A percentile compares a stretch with the other conserved stretches of the same genome.
Conservation (phyloP, 768 basidiomycete species). For the Amanita subjunquillea region DNA sequence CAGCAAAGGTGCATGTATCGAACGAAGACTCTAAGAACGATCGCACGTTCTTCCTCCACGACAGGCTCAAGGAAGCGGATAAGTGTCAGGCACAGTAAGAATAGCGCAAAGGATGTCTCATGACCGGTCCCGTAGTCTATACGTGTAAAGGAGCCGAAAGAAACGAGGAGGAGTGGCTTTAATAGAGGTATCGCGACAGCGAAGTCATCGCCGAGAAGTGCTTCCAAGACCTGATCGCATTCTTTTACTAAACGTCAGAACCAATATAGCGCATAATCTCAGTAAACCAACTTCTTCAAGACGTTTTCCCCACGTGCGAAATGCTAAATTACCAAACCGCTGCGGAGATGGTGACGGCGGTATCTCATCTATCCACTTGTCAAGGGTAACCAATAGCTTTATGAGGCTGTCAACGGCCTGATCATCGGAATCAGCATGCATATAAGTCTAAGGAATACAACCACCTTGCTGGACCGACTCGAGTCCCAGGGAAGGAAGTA, state of each 20-base stretch:
- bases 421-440: background rate
- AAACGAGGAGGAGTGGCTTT: constrained; percentile 66
- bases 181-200: constrained; percentile 46
- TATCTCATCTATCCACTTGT: constrained; percentile 71
- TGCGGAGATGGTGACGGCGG: constrained; percentile 69
- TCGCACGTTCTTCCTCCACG: constrained; percentile 49
- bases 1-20: constrained; percentile 79
- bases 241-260: constrained; percentile 23
- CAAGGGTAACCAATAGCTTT: constrained; percentile 52
- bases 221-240: constrained; percentile 39
- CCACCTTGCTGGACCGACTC: constrained; percentile 24
- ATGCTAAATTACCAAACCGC: constrained; percentile 87
- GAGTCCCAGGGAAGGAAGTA: constrained; percentile 35
- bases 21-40: constrained; percentile 53
- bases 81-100: constrained; percentile 64
- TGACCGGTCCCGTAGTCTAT: constrained; percentile 98
- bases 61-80: constrained; percentile 52
- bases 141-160: constrained; percentile 85
- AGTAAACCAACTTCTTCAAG: constrained; percentile 55
- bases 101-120: constrained; percentile 80
- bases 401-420: constrained; percentile 16
- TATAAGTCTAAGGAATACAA: constrained; percentile 2
- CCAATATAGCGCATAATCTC: constrained; percentile 4
- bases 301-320: constrained; percentile 72
- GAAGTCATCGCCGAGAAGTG: constrained; percentile 37